A percentile compares a stretch with the other conserved stretches of the same genome.
Evolutionary conservation across 768 basidiomycete species (phyloP).

Genomic region (Filobasidium wieringae): DNA sequence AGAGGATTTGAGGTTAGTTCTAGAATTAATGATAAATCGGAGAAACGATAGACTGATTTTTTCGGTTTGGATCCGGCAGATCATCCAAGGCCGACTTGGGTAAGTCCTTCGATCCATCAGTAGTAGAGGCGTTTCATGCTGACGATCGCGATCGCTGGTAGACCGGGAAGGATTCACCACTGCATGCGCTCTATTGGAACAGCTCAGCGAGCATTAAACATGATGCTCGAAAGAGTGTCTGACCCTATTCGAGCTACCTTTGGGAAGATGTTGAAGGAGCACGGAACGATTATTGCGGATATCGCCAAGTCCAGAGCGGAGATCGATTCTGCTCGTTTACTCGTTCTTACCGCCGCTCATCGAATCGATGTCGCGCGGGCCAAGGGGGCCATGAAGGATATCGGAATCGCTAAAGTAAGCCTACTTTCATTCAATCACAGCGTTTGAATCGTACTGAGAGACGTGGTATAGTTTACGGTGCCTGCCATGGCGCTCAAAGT

Average conservation of each 20-base stretch:
- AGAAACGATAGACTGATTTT: not conserved
- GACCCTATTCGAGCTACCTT: constrained; percentile 85
- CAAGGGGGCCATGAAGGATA: constrained; percentile 93
- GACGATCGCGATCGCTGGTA: constrained; percentile 29
- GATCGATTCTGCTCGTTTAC: constrained; percentile 72
- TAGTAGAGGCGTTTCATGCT: not conserved
- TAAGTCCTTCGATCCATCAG: constrained; percentile 35
- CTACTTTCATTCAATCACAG: not conserved
- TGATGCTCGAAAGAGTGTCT: constrained; percentile 84
- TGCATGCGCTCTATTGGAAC: constrained; percentile 95
- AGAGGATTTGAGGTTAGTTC: constrained; percentile 70
- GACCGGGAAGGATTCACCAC: constrained; percentile 90
- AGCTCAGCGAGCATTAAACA: constrained; percentile 70
- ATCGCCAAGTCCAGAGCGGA: constrained; percentile 87
- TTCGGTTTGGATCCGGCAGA: constrained; percentile 40
- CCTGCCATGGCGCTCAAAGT: constrained; percentile 79
- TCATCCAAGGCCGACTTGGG: constrained; percentile 94
- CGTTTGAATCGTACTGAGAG: not conserved
- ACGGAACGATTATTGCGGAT: constrained; percentile 86
- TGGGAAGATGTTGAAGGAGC: constrained; percentile 79
- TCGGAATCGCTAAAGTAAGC: constrained; percentile 85
- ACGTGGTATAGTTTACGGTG: constrained; percentile 64
- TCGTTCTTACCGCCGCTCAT: constrained; percentile 82
- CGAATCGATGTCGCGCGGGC: constrained; percentile 85
- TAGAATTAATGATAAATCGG: not conserved